Evolutionary conservation across 257 asterid species (phyloP), one percentile per base, ranked within the genome.

Genomic region (Scutellaria galericulata): DNA sequence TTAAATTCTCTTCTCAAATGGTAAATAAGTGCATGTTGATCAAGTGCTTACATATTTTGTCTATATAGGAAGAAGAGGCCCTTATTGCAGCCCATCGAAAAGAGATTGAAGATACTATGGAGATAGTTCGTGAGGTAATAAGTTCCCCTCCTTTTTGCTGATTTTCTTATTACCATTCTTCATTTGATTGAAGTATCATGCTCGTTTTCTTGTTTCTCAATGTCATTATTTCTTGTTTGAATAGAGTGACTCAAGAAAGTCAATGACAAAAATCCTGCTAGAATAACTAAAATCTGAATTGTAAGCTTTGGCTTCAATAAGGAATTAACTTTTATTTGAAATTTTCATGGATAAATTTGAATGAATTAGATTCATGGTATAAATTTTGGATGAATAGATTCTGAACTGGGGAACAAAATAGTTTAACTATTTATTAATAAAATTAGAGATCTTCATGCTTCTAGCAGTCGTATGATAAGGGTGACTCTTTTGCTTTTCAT

Each of bases 81-180:
- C 90, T 91, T 71, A 83, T 92, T 78, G 92, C 96, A 56, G 95
- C 98, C 70, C 98, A 95, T 67, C 84, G 97, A 57, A 95, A 90
- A 80, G 93, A 91, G 87, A 95, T 95, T 60, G 98, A 95, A 83
- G 98, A 95, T 65, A 95, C 98, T 56, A 88, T 87, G 96, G 97
- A 95, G 90, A 92, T 91, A 57, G 95, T 94, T 77, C 96, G 98
- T 50, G 99, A 91, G 82, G 99, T 77, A 51, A 79, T 37, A 59
- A 41, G 53, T 53, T 47, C 56, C 71, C 22, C 24, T 53, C 5
- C 51, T 13, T 37, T 51, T 18, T 55, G 2, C 31, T 37, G 65
- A 64, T 57, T 62, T 66, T 55, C 69, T 41, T 7, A 64, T 7
- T 8, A 68, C 57, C 15, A 31, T 2, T 42, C 53, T 59, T 69